Percentiles rank a stretch among this genome's conserved stretches.
phyloP scores from a whole-genome alignment of 257 asterid genomes.

The Anisodus acutangulus region DNA sequence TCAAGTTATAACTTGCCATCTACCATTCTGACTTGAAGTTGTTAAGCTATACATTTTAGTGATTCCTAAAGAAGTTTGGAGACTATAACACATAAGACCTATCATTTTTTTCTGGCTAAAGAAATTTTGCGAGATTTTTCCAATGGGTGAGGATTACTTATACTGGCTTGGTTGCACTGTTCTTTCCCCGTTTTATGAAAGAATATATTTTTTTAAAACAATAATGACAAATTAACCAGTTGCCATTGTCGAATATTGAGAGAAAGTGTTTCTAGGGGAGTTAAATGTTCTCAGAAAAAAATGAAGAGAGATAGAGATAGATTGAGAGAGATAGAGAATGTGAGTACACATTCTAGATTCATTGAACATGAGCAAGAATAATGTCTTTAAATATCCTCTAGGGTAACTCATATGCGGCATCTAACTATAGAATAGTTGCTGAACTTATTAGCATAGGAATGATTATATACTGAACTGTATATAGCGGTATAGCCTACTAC shows the following conservation, averaged over 20 bases:
- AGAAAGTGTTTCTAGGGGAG: neutral
- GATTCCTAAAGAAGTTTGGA: constrained; percentile 9
- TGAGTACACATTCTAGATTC: too few species aligned
- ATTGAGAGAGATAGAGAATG: too few species aligned
- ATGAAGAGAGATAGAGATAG: neutral
- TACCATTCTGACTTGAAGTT: neutral
- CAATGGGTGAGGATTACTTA: neutral
- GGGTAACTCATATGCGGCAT: too few species aligned
- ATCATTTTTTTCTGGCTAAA: neutral
- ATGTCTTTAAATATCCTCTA: too few species aligned
- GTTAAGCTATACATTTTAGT: neutral
- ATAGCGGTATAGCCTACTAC: too few species aligned
- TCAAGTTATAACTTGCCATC: constrained; percentile 9
- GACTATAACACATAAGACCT: neutral
- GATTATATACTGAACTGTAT: too few species aligned
- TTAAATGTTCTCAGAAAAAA: neutral
- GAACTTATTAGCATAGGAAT: too few species aligned
- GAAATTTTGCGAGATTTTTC: neutral
- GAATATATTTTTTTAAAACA: neutral
- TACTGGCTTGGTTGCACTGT: constrained; percentile 17
- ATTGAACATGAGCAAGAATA: too few species aligned
- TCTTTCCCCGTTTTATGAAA: neutral
- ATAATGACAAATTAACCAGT: neutral
- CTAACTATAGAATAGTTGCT: too few species aligned
- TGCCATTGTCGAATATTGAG: neutral